Evolutionary conservation across 257 asterid species (phyloP).

Genomic region (Solanum neorickii): DNA sequence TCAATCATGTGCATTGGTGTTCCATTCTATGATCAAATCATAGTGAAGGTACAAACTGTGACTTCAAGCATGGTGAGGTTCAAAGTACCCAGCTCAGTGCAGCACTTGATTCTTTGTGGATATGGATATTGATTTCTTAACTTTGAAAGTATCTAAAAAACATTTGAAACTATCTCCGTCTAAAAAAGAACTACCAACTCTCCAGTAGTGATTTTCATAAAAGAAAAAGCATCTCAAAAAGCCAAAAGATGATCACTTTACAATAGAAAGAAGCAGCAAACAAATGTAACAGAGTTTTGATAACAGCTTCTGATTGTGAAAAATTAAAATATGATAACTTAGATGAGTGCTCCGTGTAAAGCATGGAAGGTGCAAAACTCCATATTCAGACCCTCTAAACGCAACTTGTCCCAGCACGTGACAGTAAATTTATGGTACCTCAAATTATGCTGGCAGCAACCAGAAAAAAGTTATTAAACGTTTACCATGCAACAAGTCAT

Average conservation of each 20-base stretch:
- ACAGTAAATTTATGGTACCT: not conserved
- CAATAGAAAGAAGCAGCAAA: not conserved
- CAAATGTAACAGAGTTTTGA: not conserved
- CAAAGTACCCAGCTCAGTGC: not conserved
- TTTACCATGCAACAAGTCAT: not conserved
- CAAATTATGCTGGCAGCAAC: not conserved
- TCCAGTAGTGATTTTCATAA: not conserved
- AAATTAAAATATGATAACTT: not conserved
- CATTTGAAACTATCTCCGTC: too few relatives aligned
- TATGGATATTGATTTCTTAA: not conserved
- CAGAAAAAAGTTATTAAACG: not conserved
- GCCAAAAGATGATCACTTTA: not conserved
- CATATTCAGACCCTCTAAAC: not conserved
- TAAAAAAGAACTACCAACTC: not conserved
- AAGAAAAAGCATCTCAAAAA: not conserved
- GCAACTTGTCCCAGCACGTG: not conserved
- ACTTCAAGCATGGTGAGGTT: not conserved
- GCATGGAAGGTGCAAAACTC: not conserved
- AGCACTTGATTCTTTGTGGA: not conserved
- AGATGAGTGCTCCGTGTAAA: not conserved
- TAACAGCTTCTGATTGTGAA: not conserved
- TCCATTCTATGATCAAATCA: not conserved
- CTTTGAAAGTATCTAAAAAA: not conserved
- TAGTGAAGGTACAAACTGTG: not conserved
- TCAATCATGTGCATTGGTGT: not conserved